phyloP scores from a whole-genome alignment of 208 protist species.

The Perkinsela sp. region DNA sequence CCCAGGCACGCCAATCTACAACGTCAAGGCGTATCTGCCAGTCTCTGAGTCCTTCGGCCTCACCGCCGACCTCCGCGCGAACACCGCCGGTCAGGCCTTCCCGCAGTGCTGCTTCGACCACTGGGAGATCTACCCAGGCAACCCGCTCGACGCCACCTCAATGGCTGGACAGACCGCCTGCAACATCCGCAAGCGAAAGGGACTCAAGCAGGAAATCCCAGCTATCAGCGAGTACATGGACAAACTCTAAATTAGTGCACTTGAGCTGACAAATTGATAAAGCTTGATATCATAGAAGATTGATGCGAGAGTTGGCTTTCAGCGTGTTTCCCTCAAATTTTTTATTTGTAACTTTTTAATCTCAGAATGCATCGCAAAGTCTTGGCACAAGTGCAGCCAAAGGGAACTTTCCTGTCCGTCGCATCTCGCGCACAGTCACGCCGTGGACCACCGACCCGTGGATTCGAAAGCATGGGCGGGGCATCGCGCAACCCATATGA shows the following conservation, averaged over 20 bases:
- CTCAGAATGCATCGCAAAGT: too few species aligned
- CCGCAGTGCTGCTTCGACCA: conserved; percentile 96
- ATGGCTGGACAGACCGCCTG: conserved; percentile 34
- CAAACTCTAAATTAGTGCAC: conserved; percentile 72
- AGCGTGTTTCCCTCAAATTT: too few species aligned
- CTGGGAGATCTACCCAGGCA: conserved; percentile 66
- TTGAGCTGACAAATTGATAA: too few species aligned
- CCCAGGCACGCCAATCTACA: conserved; percentile 79
- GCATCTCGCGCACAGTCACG: too few species aligned
- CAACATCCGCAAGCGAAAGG: conserved; percentile 81
- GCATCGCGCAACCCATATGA: too few species aligned
- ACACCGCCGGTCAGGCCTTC: conserved; percentile 73
- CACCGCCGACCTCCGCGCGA: conserved; percentile 74
- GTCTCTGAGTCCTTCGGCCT: conserved; percentile 94
- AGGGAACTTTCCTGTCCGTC: too few species aligned
- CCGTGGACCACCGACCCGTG: too few species aligned
- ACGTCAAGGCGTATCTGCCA: conserved; percentile 87
- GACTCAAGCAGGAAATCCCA: conserved; percentile 71
- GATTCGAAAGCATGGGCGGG: too few species aligned
- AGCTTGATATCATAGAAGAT: too few species aligned
- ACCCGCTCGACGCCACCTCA: conserved; percentile 35
- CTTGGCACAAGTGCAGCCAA: too few species aligned
- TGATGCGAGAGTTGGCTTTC: too few species aligned
- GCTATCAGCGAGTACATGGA: conserved; percentile 67
- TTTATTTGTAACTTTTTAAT: too few species aligned